Evolutionary conservation across 176 grass and related monocot species (phyloP), one percentile per base, ranked within the genome.

Genomic region (Ananas comosus): DNA sequence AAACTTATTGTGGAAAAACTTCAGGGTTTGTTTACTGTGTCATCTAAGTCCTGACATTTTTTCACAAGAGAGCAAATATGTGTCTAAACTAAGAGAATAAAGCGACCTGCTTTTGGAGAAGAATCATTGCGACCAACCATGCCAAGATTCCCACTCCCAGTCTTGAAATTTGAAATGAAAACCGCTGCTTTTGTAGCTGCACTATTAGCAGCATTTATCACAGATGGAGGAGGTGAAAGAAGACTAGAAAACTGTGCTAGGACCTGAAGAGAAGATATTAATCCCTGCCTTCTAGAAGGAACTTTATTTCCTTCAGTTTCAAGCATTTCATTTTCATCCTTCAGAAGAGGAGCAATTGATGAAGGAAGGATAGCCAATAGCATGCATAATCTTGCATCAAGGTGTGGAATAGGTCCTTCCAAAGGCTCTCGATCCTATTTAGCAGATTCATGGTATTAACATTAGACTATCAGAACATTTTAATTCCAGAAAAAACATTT

Each of bases 351-450:
- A 67, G 64, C 74, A 78, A 99, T 77, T 53, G 84, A 77, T 76
- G 93, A 77, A 53, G 94, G 94, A 79, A 93, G 82, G 71, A 93
- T 80, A 66, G 94, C 83, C 66, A 99, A 79, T 18, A 99, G 70
- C 77, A 99, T 78, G 80, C 87, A 99, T 68, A 99, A 57, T 72
- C 94, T 89, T 49, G 89, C 65, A 51, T 99, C 94, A 47, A 92
- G 89, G 51, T 93, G 86, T 54, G 94, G 94, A 70, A 79, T 74
- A 72, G 94, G 94, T 28, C 94, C 94, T 76, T 99, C 94, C 3
- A 90, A 66, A 77, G 86, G 82, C 51, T 90, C 94, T 72, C 86
- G 80, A 88, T 77, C 94, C 94, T 99, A 73, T 24, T 76, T 75
- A 69, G 78, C 16, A 78, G 64, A 69, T 80, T 29, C 49, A 70